A percentile compares a stretch with the other conserved stretches of the same genome.
phyloP scores from a whole-genome alignment of 192 early-diverging fungal genomes.

The Backusella morwellensis region DNA sequence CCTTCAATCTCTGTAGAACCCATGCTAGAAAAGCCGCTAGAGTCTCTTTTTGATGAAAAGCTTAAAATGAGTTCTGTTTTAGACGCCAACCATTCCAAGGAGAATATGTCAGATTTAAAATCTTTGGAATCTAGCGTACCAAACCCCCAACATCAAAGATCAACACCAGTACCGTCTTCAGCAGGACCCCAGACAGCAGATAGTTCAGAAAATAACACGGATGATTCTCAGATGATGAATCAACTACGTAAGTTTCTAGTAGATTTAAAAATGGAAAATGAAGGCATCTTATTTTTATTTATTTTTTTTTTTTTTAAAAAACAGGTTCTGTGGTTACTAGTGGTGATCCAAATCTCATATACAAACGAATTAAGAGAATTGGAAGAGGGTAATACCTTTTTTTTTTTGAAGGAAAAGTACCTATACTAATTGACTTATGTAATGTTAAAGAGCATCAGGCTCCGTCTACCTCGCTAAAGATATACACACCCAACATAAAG shows the following conservation, averaged over 20 bases:
- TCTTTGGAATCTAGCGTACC: conserved; percentile 40
- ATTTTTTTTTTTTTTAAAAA: neutral
- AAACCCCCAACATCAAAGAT: conserved; percentile 34
- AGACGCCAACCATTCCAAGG: neutral
- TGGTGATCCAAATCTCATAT: conserved; percentile 87
- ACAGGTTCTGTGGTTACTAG: conserved; percentile 82
- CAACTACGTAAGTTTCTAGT: conserved; percentile 60
- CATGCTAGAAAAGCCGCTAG: neutral
- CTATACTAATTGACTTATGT: neutral
- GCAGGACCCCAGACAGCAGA: conserved; percentile 41
- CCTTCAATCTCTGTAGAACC: neutral
- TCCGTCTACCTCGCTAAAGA: conserved; percentile 85
- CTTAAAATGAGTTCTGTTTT: neutral
- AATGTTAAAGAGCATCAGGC: conserved; percentile 75
- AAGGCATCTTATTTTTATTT: neutral
- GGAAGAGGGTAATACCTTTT: conserved; percentile 79
- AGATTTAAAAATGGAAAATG: neutral
- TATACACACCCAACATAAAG: conserved; percentile 50
- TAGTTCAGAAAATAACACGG: conserved; percentile 77
- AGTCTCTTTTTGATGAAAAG: neutral
- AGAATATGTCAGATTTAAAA: conserved; percentile 2
- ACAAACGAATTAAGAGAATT: conserved; percentile 92
- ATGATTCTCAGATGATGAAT: conserved; percentile 94
- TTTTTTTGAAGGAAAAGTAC: neutral
- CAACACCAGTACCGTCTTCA: conserved; percentile 32